Base-by-base conservation (phyloP, 1,139 yeast species). In the Suhomyces yuchorum region DNA sequence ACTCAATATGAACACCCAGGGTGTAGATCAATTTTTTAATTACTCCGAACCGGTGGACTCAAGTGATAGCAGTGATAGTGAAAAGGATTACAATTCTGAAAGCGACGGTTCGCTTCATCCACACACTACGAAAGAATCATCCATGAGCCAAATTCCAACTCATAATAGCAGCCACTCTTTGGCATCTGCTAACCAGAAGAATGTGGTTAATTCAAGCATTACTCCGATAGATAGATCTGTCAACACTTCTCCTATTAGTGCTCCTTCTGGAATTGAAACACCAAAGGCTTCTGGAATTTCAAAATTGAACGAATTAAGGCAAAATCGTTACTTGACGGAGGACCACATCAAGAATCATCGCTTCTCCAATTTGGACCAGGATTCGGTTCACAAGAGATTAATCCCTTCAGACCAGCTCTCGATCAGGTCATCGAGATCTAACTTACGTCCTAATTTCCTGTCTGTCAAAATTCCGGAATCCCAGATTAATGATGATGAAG, bases 381-480 rank as follows among this genome's bases (percentile, higher is more conserved):
- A 42, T n/a, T n/a, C 23, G 4, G 14, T 44, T n/a, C 30, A 20
- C 18, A 40, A 32, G 8, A 37, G 37, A 36, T 30, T 35, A n/a
- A 42, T 32, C 12, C 45, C 53, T 6, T 35, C 40, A 0, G 70
- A 65, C 46, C 63, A 57, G 18, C 46, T 65, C 14, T 72, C 78
- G 3, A 60, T 61, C 34, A 64, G 64, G 51, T 72, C 74, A 3
- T 65, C 70, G 1, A 60, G 59, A 51, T 68, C 71, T 43, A 73
- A 65, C 62, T 71, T 63, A 60, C 74, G 82, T 42, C 95, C 96
- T 0, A 84, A 85, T 47, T 90, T 90, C 60, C 81, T 89, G 37
- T 87, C 96, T 1, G 84, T 83, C 44, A 85, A 90, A 42, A 79
- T 88, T 46, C 96, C 96, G 1, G 79, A 82, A 48, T 82, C 96